These are phyloP conservation scores for Scheffersomyces ergatensis DNA, from an alignment of 805 yeast species.

Conservation along the genomic window DNA sequence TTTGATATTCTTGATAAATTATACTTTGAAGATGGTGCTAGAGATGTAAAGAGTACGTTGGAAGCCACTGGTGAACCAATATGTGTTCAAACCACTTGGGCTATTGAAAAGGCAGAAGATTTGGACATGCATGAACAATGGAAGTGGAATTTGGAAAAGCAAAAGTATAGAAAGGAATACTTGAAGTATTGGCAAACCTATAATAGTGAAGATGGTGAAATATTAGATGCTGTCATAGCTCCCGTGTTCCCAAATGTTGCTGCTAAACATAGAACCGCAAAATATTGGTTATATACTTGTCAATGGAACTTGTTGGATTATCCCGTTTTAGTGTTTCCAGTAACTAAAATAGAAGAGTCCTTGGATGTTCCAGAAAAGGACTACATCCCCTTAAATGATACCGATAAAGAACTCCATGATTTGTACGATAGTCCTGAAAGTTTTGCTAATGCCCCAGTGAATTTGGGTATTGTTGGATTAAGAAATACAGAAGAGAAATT, in stretches of 20 bases:
- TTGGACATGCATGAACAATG: slow-evolving; percentile 11
- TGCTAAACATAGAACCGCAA: slow-evolving; percentile 14
- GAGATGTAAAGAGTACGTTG: slow-evolving; percentile 10
- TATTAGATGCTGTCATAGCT: slow-evolving; percentile 13
- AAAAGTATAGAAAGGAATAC: slow-evolving; percentile 14
- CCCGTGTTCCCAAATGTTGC: slow-evolving; percentile 16
- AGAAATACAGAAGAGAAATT: slow-evolving; percentile 17
- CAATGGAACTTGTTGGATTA: slow-evolving; percentile 18
- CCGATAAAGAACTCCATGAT: slow-evolving; percentile 9
- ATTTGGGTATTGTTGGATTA: slow-evolving; percentile 15
- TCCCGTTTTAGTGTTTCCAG: slow-evolving; percentile 16
- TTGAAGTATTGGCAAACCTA: slow-evolving; percentile 11
- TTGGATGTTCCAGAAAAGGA: slow-evolving; percentile 9
- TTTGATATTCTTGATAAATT: slow-evolving; percentile 8
- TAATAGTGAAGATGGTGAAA: slow-evolving; percentile 4
- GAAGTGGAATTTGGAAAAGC: slow-evolving; percentile 15
- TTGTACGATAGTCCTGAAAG: slow-evolving; percentile 12
- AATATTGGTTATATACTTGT: slow-evolving; percentile 19
- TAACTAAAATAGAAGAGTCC: slow-evolving; percentile 11
- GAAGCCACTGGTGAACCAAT: slow-evolving; percentile 10
- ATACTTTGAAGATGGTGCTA: slow-evolving; percentile 16
- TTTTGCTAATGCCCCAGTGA: slow-evolving; percentile 14
- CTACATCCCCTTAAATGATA: slow-evolving; percentile 14
- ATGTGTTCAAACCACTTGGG: slow-evolving; percentile 12
- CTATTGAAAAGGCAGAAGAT: slow-evolving; percentile 8